phyloP scores from a whole-genome alignment of 2,329 filamentous ascomycete species.

The Emmonsiellopsis sp. region DNA sequence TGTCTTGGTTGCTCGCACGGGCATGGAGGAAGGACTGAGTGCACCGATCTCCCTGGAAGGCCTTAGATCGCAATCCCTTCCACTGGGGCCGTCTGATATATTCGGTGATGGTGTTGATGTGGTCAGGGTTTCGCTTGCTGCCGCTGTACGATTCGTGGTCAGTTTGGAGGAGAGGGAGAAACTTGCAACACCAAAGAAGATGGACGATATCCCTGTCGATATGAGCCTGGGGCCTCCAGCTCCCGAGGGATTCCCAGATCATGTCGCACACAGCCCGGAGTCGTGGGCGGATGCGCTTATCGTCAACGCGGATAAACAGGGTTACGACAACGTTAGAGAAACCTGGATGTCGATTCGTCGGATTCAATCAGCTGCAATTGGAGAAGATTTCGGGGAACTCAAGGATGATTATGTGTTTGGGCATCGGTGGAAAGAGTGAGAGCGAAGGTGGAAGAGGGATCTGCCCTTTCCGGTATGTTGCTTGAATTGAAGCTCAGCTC shows the following conservation, averaged over 20 bases:
- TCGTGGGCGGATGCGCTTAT: not conserved
- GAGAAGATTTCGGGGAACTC: not conserved
- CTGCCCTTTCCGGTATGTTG: too few relatives aligned
- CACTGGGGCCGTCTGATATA: not conserved
- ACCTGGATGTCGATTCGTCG: not conserved
- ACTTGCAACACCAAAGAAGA: not conserved
- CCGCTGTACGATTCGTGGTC: not conserved
- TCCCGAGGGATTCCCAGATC: not conserved
- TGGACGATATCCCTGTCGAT: not conserved
- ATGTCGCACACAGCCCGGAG: not conserved
- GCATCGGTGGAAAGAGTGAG: not conserved
- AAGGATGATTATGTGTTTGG: not conserved
- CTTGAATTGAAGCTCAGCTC: too few relatives aligned
- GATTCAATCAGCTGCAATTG: not conserved
- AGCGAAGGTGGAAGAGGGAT: not conserved
- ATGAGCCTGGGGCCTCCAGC: not conserved
- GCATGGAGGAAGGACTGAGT: not conserved
- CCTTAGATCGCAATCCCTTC: not conserved
- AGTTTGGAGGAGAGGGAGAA: not conserved
- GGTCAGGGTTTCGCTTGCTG: not conserved
- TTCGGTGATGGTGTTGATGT: not conserved
- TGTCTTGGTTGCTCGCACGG: not conserved
- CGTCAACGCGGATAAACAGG: not conserved
- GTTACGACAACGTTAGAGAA: not conserved
- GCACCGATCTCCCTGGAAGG: slow-evolving; percentile 1